phyloP scores from a whole-genome alignment of 2,329 filamentous ascomycete species.

The Dothideomycetes sp. region DNA sequence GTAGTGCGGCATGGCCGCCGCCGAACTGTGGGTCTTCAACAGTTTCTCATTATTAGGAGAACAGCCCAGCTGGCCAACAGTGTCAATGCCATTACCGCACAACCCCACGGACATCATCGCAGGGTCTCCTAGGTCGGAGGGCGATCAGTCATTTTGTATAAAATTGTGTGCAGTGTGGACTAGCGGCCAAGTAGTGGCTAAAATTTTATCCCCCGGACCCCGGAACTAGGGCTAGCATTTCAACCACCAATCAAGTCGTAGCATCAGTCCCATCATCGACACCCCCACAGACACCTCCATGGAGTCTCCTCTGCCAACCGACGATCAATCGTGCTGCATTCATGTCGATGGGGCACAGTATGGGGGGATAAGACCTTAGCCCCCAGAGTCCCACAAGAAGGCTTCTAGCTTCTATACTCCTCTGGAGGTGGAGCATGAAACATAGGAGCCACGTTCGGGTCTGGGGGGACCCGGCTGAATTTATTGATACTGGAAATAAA shows the following conservation, averaged over 20 bases:
- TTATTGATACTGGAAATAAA: too few relatives aligned
- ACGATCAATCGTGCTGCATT: background rate
- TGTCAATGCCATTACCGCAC: background rate
- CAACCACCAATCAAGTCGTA: background rate
- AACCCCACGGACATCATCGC: background rate
- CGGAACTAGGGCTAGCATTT: background rate
- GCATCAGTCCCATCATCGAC: background rate
- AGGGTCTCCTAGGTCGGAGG: background rate
- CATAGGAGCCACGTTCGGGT: background rate
- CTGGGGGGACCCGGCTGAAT: too few relatives aligned
- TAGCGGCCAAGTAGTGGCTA: background rate
- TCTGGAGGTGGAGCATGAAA: background rate
- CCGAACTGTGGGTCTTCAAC: background rate
- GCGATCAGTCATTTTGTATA: background rate
- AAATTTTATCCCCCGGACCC: background rate
- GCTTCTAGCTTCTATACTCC: background rate
- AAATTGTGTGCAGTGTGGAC: background rate
- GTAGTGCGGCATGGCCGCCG: background rate
- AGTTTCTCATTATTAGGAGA: background rate
- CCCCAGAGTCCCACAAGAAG: background rate
- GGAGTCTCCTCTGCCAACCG: background rate
- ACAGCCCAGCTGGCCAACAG: background rate
- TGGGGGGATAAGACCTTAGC: background rate
- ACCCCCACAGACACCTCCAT: background rate
- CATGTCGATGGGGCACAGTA: background rate